Conservation (phyloP, 768 basidiomycete genomes). For the Boletus reticuloceps region DNA sequence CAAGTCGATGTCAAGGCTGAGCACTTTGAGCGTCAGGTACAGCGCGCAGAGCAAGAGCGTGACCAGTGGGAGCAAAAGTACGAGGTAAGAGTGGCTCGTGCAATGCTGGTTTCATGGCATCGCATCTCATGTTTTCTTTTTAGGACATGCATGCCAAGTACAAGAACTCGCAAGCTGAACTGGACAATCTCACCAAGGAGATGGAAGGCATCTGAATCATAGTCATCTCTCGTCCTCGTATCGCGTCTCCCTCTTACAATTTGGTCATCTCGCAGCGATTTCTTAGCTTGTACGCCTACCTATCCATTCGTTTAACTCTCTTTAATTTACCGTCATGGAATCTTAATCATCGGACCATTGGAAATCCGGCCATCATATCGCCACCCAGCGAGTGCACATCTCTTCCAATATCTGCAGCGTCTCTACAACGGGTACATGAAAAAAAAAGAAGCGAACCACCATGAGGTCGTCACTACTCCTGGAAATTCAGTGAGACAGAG, state of each 20-base stretch:
- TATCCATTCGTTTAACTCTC: constrained; percentile 13
- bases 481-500: constrained; percentile 80
- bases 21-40: constrained; percentile 92
- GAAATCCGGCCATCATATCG: too few species aligned
- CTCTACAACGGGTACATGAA: not conserved
- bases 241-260: constrained; percentile 4
- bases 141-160: constrained; percentile 76
- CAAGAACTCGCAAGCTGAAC: constrained; percentile 68
- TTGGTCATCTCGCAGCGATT: constrained; percentile 14
- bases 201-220: constrained; percentile 66
- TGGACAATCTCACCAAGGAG: constrained; percentile 75
- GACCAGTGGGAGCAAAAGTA: constrained; percentile 93
- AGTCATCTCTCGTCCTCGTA: not conserved
- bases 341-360: not conserved
- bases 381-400: not conserved
- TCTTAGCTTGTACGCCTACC: constrained; percentile 22
- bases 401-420: too few species aligned
- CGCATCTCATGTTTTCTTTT: constrained; percentile 5
- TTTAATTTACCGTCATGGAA: constrained; percentile 23
- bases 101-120: not conserved
- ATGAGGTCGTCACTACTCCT: constrained; percentile 30
- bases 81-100: constrained; percentile 58
- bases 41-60: constrained; percentile 84
- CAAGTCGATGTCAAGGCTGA: constrained; percentile 99
- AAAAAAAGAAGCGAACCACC: not conserved